Evolutionary conservation across 345 rosid species (phyloP).

Genomic region (Camelina neglecta): DNA sequence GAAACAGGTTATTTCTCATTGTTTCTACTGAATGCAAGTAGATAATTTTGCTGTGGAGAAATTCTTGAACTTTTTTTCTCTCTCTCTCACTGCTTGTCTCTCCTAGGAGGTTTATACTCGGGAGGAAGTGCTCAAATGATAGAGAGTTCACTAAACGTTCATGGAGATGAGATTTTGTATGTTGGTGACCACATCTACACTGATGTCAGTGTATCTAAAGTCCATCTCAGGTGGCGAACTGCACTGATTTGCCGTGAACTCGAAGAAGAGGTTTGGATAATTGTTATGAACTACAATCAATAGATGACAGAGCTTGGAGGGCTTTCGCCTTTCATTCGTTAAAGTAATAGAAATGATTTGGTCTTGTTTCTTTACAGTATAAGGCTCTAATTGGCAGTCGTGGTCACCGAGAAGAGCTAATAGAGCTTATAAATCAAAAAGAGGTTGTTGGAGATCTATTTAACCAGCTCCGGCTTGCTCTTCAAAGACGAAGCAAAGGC

Average conservation of each 20-base stretch:
- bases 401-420: constrained; percentile 61
- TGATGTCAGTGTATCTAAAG: constrained; percentile 94
- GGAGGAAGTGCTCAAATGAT: constrained; percentile 99
- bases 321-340: background rate
- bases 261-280: constrained; percentile 77
- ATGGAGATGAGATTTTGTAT: constrained; percentile 94
- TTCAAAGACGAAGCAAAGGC: constrained; percentile 71
- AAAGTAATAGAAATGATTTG: background rate
- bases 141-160: constrained; percentile 81
- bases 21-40: constrained; percentile 9
- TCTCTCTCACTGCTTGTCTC: constrained; percentile 29
- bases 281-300: background rate
- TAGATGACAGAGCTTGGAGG: constrained; percentile 14
- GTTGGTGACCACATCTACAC: constrained; percentile 98
- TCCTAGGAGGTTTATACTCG: constrained; percentile 80
- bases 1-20: constrained; percentile 58
- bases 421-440: constrained; percentile 88
- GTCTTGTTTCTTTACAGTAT: constrained; percentile 60
- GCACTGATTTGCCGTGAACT: constrained; percentile 92
- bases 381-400: constrained; percentile 79
- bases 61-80: background rate
- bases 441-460: constrained; percentile 92
- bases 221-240: constrained; percentile 93
- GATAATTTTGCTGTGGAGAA: background rate
- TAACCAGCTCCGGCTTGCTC: constrained; percentile 90